Base-by-base conservation (phyloP, 495 filamentous ascomycete genomes). In the Penicillium manginii region DNA sequence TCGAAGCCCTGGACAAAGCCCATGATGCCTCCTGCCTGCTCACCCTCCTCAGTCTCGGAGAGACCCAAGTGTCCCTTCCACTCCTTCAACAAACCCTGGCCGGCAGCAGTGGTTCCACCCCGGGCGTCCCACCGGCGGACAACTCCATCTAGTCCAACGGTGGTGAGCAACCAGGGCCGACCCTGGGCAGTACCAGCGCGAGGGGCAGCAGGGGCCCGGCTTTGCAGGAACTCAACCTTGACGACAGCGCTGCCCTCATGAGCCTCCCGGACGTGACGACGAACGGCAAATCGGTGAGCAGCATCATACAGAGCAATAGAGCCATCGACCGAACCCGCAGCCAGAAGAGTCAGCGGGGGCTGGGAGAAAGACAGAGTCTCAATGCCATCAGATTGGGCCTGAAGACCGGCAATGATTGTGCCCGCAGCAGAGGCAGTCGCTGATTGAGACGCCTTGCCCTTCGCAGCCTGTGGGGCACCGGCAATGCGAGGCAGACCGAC, bases 271-370 rank as follows among this genome's bases (percentile, higher is more conserved):
- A 97, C 90, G 67, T 93, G 86, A 49, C 88, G 76, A 35, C 94
- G 81, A 39, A 93, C 82, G 0, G 92, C 91, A 65, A 96, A 98
- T 5, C 87, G 83, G 50, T 91, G 87, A 33, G 90, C 83, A 0
- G 87, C 84, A 73, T 99, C 96, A 65, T 91, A 97, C 7, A 99
- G 80, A 17, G 86, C 90, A 64, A 99, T 93, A 39, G 82, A 89
- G 40, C 93, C 92, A 72, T 99, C 96, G 3, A 97, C 93, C 55
- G 87, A 90, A 0, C 92, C 93, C 0, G 92, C 87, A 2, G 94
- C 96, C 14, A 99, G 83, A 5, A 97, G 81, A 12, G 86, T 88
- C 17, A 91, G 73, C 0, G 88, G 87, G 8, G 87, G 83, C 17
- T 86, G 81, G 0, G 90, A 87, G 80, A 99, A 97, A 15, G 88